Evolutionary conservation across 805 yeast genomes (phyloP), one percentile per base, ranked within the genome.

Genomic region (Cyberlindnera japonica): DNA sequence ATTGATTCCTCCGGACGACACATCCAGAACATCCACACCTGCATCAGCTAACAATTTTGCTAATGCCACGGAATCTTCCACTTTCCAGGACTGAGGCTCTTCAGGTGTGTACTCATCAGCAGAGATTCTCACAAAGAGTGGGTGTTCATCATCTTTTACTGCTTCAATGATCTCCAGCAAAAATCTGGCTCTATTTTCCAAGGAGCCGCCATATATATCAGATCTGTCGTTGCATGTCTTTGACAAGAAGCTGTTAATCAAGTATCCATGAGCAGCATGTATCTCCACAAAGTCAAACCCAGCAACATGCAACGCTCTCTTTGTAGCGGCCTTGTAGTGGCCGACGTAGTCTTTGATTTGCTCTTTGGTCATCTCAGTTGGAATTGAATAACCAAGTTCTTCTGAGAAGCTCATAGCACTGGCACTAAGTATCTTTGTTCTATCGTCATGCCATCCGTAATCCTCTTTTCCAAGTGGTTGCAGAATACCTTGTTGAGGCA

Each of bases 151-250:
- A 12, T 25, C 28, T 15, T 25, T 25, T 7, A 25, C 55, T 15
- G 64, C 68, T 31, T 67, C 72, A 19, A 77, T 55, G 18, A 74
- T 54, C 48, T 79, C 81, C 22, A 72, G 49, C 13, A 70, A 48
- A 34, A 80, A 65, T 32, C 78, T 60, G 4, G 65, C 62, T 46
- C 85, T 68, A 58, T 77, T 77, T 49, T 77, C 83, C 37, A 77
- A 62, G 2, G 72, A 60, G 8, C 84, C 84, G 32, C 85, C 86
- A 48, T 78, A 81, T 47, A 70, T 66, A 54, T 81, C 87, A 1
- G 74, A 71, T 53, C 87, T 68, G 43, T 63, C 57, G 57, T 81
- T 72, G 10, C 51, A 57, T 31, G 54, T 49, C 2, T 63, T 59
- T 19, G 74, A 67, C 38, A 75, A 49, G 45, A 81, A 78, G 50